A percentile compares a stretch with the other conserved stretches of the same genome.
These are phyloP conservation scores for Paraphaeosphaeria minitans DNA, from an alignment of 2,329 filamentous ascomycete species.

Conservation along the genomic window DNA sequence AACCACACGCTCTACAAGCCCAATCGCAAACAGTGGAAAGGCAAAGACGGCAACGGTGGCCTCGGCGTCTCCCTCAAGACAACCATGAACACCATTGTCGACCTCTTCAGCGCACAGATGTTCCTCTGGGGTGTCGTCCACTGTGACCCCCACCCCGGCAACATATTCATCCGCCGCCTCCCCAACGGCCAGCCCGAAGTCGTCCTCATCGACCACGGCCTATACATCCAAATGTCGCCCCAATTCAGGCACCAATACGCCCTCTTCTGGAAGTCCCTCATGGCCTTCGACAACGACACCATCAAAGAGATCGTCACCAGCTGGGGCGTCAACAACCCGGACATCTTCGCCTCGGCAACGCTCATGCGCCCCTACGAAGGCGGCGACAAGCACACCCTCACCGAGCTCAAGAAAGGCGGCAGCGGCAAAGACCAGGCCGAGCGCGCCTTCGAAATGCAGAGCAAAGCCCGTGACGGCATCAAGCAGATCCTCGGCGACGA, in stretches of 20 bases:
- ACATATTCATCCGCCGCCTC: conserved; percentile 90
- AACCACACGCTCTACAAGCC: conserved; percentile 73
- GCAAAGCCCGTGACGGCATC: conserved; percentile 72
- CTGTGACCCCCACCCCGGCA: conserved; percentile 96
- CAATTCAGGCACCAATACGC: conserved; percentile 85
- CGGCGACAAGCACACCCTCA: conserved; percentile 70
- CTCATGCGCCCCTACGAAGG: conserved; percentile 90
- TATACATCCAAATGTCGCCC: conserved; percentile 90
- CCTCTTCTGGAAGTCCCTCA: conserved; percentile 88
- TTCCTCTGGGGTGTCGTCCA: conserved; percentile 96
- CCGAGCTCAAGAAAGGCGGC: conserved; percentile 60
- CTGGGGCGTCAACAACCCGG: conserved; percentile 89
- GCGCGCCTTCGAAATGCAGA: conserved; percentile 78
- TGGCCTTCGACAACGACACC: conserved; percentile 89
- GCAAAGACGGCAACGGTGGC: conserved; percentile 73
- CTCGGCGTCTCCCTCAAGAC: conserved; percentile 81
- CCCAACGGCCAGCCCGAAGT: conserved; percentile 84
- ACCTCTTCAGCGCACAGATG: conserved; percentile 96
- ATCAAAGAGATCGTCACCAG: conserved; percentile 71
- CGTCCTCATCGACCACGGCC: conserved; percentile 94
- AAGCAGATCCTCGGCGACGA: conserved; percentile 83
- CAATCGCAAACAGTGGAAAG: conserved; percentile 77
- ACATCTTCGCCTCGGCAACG: conserved; percentile 90
- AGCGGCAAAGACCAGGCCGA: conserved; percentile 61
- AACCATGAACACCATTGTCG: conserved; percentile 96